Conservation (phyloP, 2,329 filamentous ascomycete genomes). For the Botryotinia calthae region DNA sequence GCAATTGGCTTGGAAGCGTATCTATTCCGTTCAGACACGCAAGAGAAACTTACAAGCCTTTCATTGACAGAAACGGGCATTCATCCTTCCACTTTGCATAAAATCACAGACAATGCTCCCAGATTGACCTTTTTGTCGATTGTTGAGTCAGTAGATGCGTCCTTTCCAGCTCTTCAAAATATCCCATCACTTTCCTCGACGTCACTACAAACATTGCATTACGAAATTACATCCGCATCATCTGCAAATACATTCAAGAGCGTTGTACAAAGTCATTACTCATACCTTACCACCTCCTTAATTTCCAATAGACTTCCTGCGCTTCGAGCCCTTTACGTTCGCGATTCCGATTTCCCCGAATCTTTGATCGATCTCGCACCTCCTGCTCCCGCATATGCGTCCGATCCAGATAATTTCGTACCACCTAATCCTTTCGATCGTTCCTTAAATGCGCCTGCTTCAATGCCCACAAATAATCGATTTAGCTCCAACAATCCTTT, state of each 20-base stretch:
- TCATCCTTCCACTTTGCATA: slow-evolving; percentile 45
- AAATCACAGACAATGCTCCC: slow-evolving; percentile 44
- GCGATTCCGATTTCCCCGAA: slow-evolving; percentile 80
- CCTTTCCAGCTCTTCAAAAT: slow-evolving; percentile 53
- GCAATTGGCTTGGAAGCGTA: slow-evolving; percentile 67
- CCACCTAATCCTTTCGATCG: slow-evolving; percentile 32
- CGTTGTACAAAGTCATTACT: slow-evolving; percentile 67
- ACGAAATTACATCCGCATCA: slow-evolving; percentile 69
- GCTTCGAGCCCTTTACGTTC: slow-evolving; percentile 77
- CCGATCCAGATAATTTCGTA: slow-evolving; percentile 36
- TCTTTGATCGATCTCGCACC: slow-evolving; percentile 67
- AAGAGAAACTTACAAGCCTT: slow-evolving; percentile 62
- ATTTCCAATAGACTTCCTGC: slow-evolving; percentile 71
- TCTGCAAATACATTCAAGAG: slow-evolving; percentile 55
- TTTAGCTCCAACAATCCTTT: slow-evolving; percentile 40
- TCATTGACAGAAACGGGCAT: slow-evolving; percentile 72
- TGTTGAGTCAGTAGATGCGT: slow-evolving; percentile 52
- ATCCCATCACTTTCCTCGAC: slow-evolving; percentile 65
- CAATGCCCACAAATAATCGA: slow-evolving; percentile 22
- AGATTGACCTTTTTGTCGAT: slow-evolving; percentile 50
- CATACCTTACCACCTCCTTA: slow-evolving; percentile 81
- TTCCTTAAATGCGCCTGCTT: slow-evolving; percentile 33
- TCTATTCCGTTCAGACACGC: slow-evolving; percentile 59
- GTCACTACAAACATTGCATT: slow-evolving; percentile 72
- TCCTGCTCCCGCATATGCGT: slow-evolving; percentile 54